Evolutionary conservation across 176 grass and related monocot species (phyloP).

Genomic region (Juncus inflexus): DNA sequence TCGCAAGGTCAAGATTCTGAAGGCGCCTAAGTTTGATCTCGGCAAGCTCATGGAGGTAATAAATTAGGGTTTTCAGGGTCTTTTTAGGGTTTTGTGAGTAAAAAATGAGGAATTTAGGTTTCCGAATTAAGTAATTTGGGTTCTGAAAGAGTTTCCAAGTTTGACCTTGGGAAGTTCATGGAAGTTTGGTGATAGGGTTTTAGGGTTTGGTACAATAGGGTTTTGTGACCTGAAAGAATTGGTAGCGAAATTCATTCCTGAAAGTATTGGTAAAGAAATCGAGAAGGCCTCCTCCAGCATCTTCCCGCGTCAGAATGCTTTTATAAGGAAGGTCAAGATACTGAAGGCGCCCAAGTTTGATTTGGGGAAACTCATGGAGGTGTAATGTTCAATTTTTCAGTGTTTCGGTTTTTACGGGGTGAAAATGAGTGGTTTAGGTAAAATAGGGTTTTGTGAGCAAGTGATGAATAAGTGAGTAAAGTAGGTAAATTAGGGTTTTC

Average conservation of each 20-base stretch:
- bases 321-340: constrained; percentile 92
- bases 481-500: no score
- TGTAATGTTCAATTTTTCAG: constrained; percentile 15
- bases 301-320: constrained; percentile 76
- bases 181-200: no score
- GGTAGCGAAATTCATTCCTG: constrained; percentile 86
- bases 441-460: not conserved
- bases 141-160: no score
- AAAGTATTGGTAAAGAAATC: constrained; percentile 87
- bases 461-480: no score
- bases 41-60: constrained; percentile 97
- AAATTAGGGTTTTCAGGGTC: not conserved
- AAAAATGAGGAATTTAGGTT: not conserved
- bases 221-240: constrained; percentile 80
- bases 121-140: not conserved
- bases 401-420: not conserved
- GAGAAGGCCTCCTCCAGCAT: constrained; percentile 83
- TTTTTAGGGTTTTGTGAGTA: no score
- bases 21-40: constrained; percentile 84
- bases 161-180: not conserved
- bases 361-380: constrained; percentile 95
- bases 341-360: constrained; percentile 88
- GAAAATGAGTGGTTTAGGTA: no score
- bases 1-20: constrained; percentile 93
- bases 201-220: no score